phyloP scores from a whole-genome alignment of 208 protist genomes.

The Crithidia thermophila region DNA sequence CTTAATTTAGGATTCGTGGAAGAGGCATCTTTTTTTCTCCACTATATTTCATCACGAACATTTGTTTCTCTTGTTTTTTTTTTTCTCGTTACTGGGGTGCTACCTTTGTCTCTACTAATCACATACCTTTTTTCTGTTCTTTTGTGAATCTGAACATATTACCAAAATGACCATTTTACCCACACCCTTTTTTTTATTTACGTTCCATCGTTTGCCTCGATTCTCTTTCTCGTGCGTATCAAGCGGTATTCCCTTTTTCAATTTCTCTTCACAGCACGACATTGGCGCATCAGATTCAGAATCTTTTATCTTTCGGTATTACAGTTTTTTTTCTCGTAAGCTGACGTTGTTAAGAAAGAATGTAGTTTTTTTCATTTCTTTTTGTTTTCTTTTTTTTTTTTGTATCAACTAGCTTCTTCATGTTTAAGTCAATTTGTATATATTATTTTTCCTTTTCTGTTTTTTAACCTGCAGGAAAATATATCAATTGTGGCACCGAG shows the following conservation, averaged over 20 bases:
- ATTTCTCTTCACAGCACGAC: conserved; percentile 2
- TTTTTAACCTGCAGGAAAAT: not conserved
- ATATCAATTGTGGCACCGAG: not conserved
- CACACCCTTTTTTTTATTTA: not conserved
- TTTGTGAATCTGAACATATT: conserved; percentile 14
- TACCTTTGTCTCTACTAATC: not conserved
- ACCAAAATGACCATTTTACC: not conserved
- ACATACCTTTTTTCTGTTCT: too few relatives aligned
- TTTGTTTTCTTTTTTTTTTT: conserved; percentile 4
- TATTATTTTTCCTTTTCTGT: too few relatives aligned
- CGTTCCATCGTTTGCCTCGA: not conserved
- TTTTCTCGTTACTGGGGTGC: conserved; percentile 2
- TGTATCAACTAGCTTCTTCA: conserved; percentile 6
- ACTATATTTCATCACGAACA: not conserved
- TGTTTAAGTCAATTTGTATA: too few relatives aligned
- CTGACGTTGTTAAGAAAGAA: too few relatives aligned
- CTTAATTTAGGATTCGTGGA: conserved; percentile 1
- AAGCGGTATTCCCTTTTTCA: too few relatives aligned
- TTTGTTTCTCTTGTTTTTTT: not conserved
- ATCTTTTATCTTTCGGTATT: too few relatives aligned
- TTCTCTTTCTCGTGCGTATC: not conserved
- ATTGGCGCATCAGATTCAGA: conserved; percentile 1
- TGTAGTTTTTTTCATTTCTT: conserved; percentile 1
- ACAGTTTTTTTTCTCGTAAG: conserved; percentile 9
- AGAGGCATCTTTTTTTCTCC: too few relatives aligned